Conservation (phyloP, 2,329 filamentous ascomycete genomes). For the Sphaerostilbella broomeana region DNA sequence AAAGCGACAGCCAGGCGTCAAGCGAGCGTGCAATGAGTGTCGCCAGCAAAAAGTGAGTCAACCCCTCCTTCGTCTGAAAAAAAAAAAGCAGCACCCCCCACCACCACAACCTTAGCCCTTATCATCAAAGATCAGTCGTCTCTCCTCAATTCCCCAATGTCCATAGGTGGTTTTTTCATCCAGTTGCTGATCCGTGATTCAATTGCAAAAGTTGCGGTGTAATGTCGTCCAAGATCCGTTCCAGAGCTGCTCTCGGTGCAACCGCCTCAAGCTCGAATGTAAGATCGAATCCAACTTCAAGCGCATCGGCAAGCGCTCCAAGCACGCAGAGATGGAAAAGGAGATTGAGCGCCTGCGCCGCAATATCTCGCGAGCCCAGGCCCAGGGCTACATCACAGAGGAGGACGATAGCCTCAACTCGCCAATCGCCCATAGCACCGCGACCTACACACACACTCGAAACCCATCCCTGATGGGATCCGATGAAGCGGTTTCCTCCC, state of each 20-base stretch:
- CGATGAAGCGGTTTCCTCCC: slow-evolving; percentile 60
- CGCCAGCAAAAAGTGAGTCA: slow-evolving; percentile 73
- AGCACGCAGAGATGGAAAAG: slow-evolving; percentile 81
- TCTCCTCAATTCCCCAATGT: background rate
- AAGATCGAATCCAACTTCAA: slow-evolving; percentile 69
- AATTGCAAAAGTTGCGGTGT: slow-evolving; percentile 59
- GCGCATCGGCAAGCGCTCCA: slow-evolving; percentile 72
- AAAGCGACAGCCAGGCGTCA: slow-evolving; percentile 62
- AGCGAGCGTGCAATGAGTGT: slow-evolving; percentile 79
- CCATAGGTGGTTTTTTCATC: background rate
- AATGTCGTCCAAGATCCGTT: slow-evolving; percentile 79
- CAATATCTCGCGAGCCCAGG: slow-evolving; percentile 52
- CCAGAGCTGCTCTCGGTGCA: slow-evolving; percentile 68
- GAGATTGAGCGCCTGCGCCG: slow-evolving; percentile 66
- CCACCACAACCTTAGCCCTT: background rate
- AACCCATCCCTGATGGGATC: slow-evolving; percentile 61
- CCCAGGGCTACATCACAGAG: slow-evolving; percentile 50
- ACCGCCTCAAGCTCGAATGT: slow-evolving; percentile 72
- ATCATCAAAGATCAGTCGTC: background rate
- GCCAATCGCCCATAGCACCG: slow-evolving; percentile 46
- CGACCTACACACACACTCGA: slow-evolving; percentile 51
- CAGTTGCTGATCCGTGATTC: slow-evolving; percentile 3
- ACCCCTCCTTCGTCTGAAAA: slow-evolving; percentile 3
- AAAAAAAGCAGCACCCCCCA: slow-evolving; percentile 3
- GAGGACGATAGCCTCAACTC: slow-evolving; percentile 54